Conservation (phyloP, 2,329 filamentous ascomycete species). For the Neonectria faginata region DNA sequence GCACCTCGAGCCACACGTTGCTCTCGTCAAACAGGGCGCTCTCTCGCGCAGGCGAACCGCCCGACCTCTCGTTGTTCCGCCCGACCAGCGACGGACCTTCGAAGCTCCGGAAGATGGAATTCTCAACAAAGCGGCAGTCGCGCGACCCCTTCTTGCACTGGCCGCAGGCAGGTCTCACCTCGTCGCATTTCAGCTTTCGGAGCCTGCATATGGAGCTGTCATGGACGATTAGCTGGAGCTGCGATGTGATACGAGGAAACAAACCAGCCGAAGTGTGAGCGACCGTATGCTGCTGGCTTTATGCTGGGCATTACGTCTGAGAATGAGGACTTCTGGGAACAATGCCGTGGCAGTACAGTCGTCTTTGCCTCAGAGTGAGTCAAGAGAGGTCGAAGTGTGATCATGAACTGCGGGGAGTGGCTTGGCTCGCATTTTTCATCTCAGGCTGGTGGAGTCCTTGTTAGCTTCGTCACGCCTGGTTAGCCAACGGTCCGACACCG, state of each 20-base stretch:
- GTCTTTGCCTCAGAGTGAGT: background rate
- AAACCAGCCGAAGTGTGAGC: background rate
- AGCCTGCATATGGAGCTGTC: slow-evolving; percentile 35
- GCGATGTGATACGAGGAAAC: background rate
- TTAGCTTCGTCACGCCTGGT: too few species aligned
- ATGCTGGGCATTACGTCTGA: background rate
- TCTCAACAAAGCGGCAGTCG: slow-evolving; percentile 30
- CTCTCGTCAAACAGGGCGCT: slow-evolving; percentile 11
- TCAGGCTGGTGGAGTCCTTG: too few species aligned
- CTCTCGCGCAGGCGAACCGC: background rate
- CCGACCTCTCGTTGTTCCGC: background rate
- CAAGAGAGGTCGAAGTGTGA: background rate
- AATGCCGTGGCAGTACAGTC: background rate
- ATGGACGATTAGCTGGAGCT: background rate
- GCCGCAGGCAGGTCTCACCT: slow-evolving; percentile 39
- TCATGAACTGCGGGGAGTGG: too few species aligned
- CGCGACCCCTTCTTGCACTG: slow-evolving; percentile 33
- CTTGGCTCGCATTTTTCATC: too few species aligned
- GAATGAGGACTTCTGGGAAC: background rate
- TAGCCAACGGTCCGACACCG: background rate
- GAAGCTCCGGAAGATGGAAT: slow-evolving; percentile 33
- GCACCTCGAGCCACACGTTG: slow-evolving; percentile 36
- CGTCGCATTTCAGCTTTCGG: slow-evolving; percentile 45
- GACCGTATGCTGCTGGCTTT: background rate
- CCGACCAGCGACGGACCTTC: background rate